Evolutionary conservation across 345 rosid genomes (phyloP), one percentile per base, ranked within the genome.

Genomic region (Eucalyptus camaldulensis): DNA sequence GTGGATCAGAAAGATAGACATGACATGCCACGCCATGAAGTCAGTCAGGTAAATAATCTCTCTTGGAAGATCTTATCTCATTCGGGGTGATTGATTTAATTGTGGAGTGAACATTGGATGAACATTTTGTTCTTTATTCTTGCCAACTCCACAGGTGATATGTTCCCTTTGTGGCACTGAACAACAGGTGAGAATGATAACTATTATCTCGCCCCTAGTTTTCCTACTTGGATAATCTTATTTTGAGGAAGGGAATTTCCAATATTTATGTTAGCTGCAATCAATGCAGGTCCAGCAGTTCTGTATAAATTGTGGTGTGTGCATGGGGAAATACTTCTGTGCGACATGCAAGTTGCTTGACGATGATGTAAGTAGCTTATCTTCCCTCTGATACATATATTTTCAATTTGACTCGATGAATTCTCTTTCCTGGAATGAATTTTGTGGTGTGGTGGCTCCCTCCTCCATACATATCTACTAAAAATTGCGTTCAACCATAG

Each of bases 301-400:
- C 80, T 96, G 97, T 91, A 86, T 89, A 22, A 85, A 88, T 8
- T 96, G 98, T 90, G 96, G 97, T 62, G 96, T 93, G 87, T 94
- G 96, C 88, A 94, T 96, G 97, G 97, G 98, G 86, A 93, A 94
- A 87, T 96, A 95, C 90, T 96, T 93, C 65, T 96, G 98, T 91
- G 65, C 92, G 5, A 91, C 90, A 60, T 96, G 98, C 95, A 96
- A 95, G 80, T 94, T 95, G 90, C 95, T 94, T 4, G 96, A 95
- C 47, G 97, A 95, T 92, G 97, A 96, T 91, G 98, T 95, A 90
- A 90, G 91, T 50, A 14, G 80, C 37, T 43, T 43, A 87, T 67
- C 44, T 58, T 60, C 54, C 31, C 51, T 43, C 44, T 47, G 56
- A 51, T 56, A 33, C 27, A 11, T 56, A 31, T 76, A 21, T 76